Conservation (phyloP, 2,329 filamentous ascomycete genomes). For the Trichoderma brevicompactum region DNA sequence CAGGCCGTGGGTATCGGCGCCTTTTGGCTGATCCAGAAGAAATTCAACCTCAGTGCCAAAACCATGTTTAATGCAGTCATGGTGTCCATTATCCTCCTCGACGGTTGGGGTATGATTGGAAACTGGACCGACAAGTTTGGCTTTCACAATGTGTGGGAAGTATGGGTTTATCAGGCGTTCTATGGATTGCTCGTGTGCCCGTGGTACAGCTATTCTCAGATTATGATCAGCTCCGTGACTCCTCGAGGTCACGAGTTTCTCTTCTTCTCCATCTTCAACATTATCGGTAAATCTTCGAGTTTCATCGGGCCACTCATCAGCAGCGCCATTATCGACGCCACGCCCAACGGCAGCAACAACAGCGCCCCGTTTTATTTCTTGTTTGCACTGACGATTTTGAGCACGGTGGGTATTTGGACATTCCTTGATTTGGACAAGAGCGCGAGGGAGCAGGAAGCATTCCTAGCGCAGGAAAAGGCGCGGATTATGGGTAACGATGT, state of each 20-base stretch:
- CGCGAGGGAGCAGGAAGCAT: constrained; percentile 60
- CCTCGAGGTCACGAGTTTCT: constrained; percentile 70
- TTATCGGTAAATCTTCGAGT: constrained; percentile 69
- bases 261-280: constrained; percentile 71
- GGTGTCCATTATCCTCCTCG: constrained; percentile 63
- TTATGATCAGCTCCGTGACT: constrained; percentile 72
- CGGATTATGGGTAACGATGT: constrained; percentile 16
- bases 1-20: constrained; percentile 65
- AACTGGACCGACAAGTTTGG: constrained; percentile 52
- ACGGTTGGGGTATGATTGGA: constrained; percentile 53
- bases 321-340: constrained; percentile 69
- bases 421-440: constrained; percentile 67
- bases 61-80: constrained; percentile 71
- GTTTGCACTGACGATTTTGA: constrained; percentile 60
- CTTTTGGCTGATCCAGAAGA: constrained; percentile 66
- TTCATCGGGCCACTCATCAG: constrained; percentile 73
- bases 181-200: constrained; percentile 70
- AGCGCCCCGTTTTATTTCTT: constrained; percentile 70
- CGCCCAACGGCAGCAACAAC: constrained; percentile 56
- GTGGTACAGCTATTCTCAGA: constrained; percentile 73
- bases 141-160: constrained; percentile 52
- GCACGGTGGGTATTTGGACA: constrained; percentile 56
- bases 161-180: constrained; percentile 55
- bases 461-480: constrained; percentile 48
- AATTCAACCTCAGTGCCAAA: constrained; percentile 64